Evolutionary conservation across 2,329 filamentous ascomycete genomes (phyloP), one percentile per base, ranked within the genome.

Genomic region (Fusarium citri): DNA sequence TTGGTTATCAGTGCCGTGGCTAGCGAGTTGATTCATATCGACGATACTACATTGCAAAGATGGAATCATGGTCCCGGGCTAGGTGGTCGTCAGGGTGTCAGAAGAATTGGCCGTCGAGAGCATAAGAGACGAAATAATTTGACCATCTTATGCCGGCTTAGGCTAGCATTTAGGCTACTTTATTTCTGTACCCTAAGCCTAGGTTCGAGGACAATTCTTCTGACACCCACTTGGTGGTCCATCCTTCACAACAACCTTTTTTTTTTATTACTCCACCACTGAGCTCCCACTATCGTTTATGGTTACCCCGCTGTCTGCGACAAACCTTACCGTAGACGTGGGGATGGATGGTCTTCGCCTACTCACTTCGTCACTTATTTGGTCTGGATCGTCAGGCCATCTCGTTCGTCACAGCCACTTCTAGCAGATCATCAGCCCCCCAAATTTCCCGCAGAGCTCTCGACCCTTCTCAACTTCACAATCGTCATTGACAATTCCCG

Each of bases 361-460:
- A 64, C 55, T 41, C 55, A 70, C 64, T 64, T 69, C 67, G 72
- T 67, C 68, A 58, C 66, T 70, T 60, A 53, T 25, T 64, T 42
- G 49, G 67, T 71, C 66, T 72, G 64, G 69, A 71, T 72, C 70
- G 72, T 75, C 73, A 75, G 73, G 55, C 66, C 73, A 75, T 75
- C 34, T 37, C 46, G 70, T 75, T 47, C 63, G 56, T 71, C 72
- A 71, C 70, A 74, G 72, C 70, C 70, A 74, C 73, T 51, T 55
- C 59, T 54, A 54, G 57, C 60, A 31, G 42, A 55, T 68, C 40
- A 51, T 69, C 57, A 59, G 61, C 57, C 66, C 64, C 62, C 71
- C 34, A 37, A 74, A 75, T 74, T 76, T 75, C 73, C 73, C 72
- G 73, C 73, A 73, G 64, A 61, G 41, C 22, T 49, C 37, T 71